Percentiles rank a stretch among this genome's conserved stretches.
phyloP scores from a whole-genome alignment of 2,329 filamentous ascomycete genomes.

The Rhynchosporium agropyri region DNA sequence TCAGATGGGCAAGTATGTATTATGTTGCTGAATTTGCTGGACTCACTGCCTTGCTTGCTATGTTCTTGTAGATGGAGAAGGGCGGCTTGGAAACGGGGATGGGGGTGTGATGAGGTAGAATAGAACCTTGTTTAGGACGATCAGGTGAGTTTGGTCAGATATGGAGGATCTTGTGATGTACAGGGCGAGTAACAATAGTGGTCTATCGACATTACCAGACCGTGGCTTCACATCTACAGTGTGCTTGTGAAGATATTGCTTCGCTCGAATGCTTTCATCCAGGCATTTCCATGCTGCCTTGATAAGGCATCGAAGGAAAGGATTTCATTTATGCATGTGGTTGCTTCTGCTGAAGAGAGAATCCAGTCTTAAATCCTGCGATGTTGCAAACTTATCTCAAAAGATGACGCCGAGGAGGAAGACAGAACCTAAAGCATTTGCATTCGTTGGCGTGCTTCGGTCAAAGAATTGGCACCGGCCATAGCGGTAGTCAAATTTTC shows the following conservation, averaged over 20 bases:
- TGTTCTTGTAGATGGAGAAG: constrained; percentile 19
- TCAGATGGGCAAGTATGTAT: constrained; percentile 24
- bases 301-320: not conserved
- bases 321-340: not conserved
- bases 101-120: not conserved
- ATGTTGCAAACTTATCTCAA: not conserved
- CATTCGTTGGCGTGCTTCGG: too few species aligned
- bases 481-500: too few species aligned
- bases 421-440: not conserved
- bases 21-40: constrained; percentile 25
- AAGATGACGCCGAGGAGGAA: not conserved
- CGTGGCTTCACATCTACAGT: too few species aligned
- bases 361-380: not conserved
- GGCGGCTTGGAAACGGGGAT: not conserved
- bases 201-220: too few species aligned
- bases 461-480: too few species aligned
- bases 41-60: constrained; percentile 21
- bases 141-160: too few species aligned
- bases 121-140: too few species aligned
- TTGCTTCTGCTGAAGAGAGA: not conserved
- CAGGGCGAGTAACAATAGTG: too few species aligned
- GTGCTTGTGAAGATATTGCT: too few species aligned
- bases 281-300: not conserved
- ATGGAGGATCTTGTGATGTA: too few species aligned
- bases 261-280: too few species aligned